phyloP scores from a whole-genome alignment of 2,329 filamentous ascomycete species.

The Hymenoscyphus occultus region DNA sequence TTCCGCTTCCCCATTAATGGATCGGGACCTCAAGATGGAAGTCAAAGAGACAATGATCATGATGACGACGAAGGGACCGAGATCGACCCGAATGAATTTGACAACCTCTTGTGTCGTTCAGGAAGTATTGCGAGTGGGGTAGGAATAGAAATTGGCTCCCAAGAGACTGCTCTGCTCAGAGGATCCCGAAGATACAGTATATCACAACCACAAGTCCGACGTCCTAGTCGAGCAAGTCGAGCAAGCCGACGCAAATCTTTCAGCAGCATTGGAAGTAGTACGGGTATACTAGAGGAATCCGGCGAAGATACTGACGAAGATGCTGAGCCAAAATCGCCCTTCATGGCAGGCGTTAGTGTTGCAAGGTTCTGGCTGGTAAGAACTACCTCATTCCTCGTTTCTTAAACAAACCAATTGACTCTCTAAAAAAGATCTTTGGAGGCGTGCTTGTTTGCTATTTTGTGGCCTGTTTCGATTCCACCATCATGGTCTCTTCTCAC shows the following conservation, averaged over 20 bases:
- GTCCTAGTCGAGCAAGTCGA: slow-evolving; percentile 22
- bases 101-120: slow-evolving; percentile 30
- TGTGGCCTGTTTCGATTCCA: slow-evolving; percentile 67
- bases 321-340: slow-evolving; percentile 28
- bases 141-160: slow-evolving; percentile 32
- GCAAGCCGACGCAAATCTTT: slow-evolving; percentile 26
- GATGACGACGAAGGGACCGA: slow-evolving; percentile 41
- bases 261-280: slow-evolving; percentile 21
- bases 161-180: slow-evolving; percentile 34
- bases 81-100: slow-evolving; percentile 34
- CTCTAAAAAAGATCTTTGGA: slow-evolving; percentile 46
- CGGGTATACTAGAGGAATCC: slow-evolving; percentile 20
- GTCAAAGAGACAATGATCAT: slow-evolving; percentile 15
- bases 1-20: slow-evolving; percentile 9
- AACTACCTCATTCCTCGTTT: too few species aligned
- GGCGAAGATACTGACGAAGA: slow-evolving; percentile 21
- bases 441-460: slow-evolving; percentile 58
- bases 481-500: slow-evolving; percentile 78
- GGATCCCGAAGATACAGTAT: slow-evolving; percentile 29
- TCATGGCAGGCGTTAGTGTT: slow-evolving; percentile 44
- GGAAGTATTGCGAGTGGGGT: slow-evolving; percentile 31
- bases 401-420: too few species aligned
- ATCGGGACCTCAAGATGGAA: slow-evolving; percentile 10
- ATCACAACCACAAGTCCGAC: slow-evolving; percentile 16
- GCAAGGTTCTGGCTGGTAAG: slow-evolving; percentile 52